phyloP scores from a whole-genome alignment of 768 basidiomycete species.

The Pisolithus orientalis region DNA sequence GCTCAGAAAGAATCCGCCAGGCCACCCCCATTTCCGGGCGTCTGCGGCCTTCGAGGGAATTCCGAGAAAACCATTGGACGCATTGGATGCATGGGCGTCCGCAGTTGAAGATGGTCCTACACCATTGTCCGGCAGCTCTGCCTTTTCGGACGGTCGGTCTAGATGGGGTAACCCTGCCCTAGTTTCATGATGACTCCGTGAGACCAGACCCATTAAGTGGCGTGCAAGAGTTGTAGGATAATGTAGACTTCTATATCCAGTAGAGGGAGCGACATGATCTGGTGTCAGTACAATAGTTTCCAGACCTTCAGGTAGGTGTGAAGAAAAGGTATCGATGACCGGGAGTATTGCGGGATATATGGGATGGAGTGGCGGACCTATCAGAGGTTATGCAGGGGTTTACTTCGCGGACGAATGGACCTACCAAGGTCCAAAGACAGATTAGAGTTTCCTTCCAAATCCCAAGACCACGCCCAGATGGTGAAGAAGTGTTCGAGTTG shows the following conservation, averaged over 20 bases:
- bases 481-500: conserved; percentile 83
- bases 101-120: conserved; percentile 12
- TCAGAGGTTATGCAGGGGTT: neutral
- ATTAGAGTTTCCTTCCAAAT: conserved; percentile 51
- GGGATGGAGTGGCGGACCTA: conserved; percentile 63
- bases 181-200: conserved; percentile 20
- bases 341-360: conserved; percentile 41
- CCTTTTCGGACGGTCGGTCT: conserved; percentile 1
- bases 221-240: conserved; percentile 50
- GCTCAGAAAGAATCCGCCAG: conserved; percentile 55
- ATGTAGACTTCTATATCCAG: conserved; percentile 35
- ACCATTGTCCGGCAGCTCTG: conserved; percentile 15
- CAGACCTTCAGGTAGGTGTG: conserved; percentile 39
- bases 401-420: conserved; percentile 7
- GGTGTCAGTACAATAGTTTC: conserved; percentile 47
- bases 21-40: conserved; percentile 71
- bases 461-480: conserved; percentile 87
- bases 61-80: conserved; percentile 39
- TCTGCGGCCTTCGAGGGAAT: conserved; percentile 40
- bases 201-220: conserved; percentile 48
- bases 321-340: conserved; percentile 46
- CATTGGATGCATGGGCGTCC: conserved; percentile 17
- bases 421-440: conserved; percentile 54
- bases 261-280: conserved; percentile 51
- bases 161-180: conserved; percentile 13